Evolutionary conservation across 192 early-diverging fungal genomes (phyloP).

Genomic region (Rhizophagus clarus): DNA sequence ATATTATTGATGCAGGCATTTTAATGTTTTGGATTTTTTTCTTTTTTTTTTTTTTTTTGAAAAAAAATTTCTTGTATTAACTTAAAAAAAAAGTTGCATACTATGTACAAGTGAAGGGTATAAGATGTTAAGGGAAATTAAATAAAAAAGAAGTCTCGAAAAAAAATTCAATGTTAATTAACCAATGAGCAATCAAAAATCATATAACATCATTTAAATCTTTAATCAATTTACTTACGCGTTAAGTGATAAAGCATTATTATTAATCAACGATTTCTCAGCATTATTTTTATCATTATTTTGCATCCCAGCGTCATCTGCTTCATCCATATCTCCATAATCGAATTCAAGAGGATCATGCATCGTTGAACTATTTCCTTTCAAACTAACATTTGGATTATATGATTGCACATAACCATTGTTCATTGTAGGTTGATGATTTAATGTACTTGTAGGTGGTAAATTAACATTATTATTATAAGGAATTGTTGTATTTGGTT

Average conservation of each 20-base stretch:
- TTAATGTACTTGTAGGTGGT: not conserved
- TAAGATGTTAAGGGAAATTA: not conserved
- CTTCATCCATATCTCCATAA: slow-evolving; percentile 24
- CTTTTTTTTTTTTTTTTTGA: no score
- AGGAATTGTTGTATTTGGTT: slow-evolving; percentile 22
- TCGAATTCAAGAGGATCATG: slow-evolving; percentile 25
- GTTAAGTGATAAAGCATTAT: slow-evolving; percentile 30
- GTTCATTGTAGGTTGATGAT: not conserved
- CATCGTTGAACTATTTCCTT: not conserved
- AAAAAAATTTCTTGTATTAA: no score
- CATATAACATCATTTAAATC: not conserved
- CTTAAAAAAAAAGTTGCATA: not conserved
- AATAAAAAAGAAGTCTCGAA: not conserved
- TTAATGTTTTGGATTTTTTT: no score
- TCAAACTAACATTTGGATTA: not conserved
- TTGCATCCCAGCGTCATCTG: not conserved
- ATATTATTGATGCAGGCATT: no score
- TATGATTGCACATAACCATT: slow-evolving; percentile 13
- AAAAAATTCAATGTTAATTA: not conserved
- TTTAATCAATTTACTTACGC: slow-evolving; percentile 34
- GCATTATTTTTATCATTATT: slow-evolving; percentile 4
- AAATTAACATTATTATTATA: slow-evolving; percentile 9
- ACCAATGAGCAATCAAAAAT: not conserved
- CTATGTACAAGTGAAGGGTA: not conserved
- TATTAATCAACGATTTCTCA: slow-evolving; percentile 27